Base-by-base conservation (phyloP, 768 basidiomycete species). In the Mycena kentingensis region DNA sequence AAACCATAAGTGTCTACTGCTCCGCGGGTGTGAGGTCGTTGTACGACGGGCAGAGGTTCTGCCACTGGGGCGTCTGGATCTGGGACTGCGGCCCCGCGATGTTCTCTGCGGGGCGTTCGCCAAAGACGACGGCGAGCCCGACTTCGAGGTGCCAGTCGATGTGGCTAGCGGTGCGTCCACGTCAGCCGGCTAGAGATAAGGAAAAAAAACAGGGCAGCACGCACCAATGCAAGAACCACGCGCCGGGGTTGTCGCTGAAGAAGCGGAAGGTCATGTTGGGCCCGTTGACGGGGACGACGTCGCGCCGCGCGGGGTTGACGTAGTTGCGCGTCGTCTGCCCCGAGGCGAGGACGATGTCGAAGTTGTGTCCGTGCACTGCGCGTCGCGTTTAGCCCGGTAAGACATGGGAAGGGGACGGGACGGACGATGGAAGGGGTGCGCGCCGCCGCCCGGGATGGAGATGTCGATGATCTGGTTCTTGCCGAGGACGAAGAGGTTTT, bases 241-340 rank as follows among this genome's bases (percentile, higher is more conserved):
- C 74, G 5, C 84, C 84, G 0, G 84, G 70, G 65, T 85, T 85
- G 61, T 87, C 81, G 6, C 83, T 83, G 4, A 37, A 34, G 56
- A 58, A 51, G 4, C 44, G 46, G 19, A 52, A 58, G 15, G 37
- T 25, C 3, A 52, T 50, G 4, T 53, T 41, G 4, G 34, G 35
- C 26, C 41, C 16, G 28, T 44, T 41, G 25, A 62, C 63, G n/a
- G 41, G 60, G 22, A 63, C 49, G 8, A 66, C 65, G 38, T 66
- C 65, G 16, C 65, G 65, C 16, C 62, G 63, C n/a, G 65, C 63
- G 11, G 65, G 65, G 36, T 66, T 63, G 5, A 60, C 46, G 28
- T 51, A 63, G 54, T 66, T 66, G 25, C 18, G 25, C n/a, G 21
- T 22, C 16, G 25, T 11, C 0, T 60, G 61, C 6, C 65, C 65